Evolutionary conservation across 2,329 filamentous ascomycete genomes (phyloP).

Genomic region (Tolypocladium ovalisporum): DNA sequence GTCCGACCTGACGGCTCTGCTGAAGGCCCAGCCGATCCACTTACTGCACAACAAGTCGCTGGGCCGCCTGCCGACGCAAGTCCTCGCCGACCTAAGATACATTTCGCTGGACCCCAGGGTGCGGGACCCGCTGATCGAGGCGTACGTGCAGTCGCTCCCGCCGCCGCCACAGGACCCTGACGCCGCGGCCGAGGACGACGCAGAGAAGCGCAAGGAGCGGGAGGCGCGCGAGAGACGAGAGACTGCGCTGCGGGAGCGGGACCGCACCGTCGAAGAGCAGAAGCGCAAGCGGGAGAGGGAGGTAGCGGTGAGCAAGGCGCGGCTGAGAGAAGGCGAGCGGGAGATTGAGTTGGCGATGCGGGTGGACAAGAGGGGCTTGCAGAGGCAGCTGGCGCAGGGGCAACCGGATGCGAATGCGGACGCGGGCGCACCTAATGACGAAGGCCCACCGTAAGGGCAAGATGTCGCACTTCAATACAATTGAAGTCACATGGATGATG

Average conservation of each 20-base stretch:
- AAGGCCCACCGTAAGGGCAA: neutral
- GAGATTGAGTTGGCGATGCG: slow-evolving; percentile 60
- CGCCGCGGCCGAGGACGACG: slow-evolving; percentile 35
- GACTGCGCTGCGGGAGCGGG: slow-evolving; percentile 54
- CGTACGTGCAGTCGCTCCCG: slow-evolving; percentile 53
- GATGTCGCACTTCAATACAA: neutral
- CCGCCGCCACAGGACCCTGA: slow-evolving; percentile 38
- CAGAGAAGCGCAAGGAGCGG: slow-evolving; percentile 34
- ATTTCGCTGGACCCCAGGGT: slow-evolving; percentile 51
- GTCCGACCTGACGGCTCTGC: slow-evolving; percentile 54
- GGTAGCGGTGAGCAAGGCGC: slow-evolving; percentile 48
- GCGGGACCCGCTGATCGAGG: slow-evolving; percentile 54
- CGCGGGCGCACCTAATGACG: neutral
- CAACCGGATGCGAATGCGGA: slow-evolving; percentile 11
- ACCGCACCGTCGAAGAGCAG: slow-evolving; percentile 51
- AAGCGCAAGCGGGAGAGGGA: slow-evolving; percentile 48
- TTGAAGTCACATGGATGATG: neutral
- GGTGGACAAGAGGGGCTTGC: slow-evolving; percentile 54
- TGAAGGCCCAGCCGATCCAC: slow-evolving; percentile 49
- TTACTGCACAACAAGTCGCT: slow-evolving; percentile 50
- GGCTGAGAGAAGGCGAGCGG: slow-evolving; percentile 53
- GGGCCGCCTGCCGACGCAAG: slow-evolving; percentile 46
- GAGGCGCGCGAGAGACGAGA: slow-evolving; percentile 50
- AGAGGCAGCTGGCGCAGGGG: slow-evolving; percentile 41
- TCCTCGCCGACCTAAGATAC: slow-evolving; percentile 59